phyloP scores from a whole-genome alignment of 768 basidiomycete species.

The Nevesoporus exiguus region DNA sequence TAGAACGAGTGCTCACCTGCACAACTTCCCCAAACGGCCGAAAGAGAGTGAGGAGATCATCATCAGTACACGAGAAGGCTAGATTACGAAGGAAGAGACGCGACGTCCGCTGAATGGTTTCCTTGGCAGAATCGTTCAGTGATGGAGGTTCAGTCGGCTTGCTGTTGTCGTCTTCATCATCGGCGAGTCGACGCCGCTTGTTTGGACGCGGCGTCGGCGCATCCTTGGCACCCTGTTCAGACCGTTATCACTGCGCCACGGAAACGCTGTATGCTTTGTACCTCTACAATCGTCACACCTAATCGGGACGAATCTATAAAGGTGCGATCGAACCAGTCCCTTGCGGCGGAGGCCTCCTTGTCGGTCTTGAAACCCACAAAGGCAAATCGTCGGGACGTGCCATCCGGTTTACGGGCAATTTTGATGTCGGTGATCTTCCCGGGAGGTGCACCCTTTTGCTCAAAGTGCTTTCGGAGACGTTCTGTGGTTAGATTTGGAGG shows the following conservation, averaged over 20 bases:
- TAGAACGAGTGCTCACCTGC: slow-evolving; percentile 54
- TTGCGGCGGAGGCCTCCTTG: slow-evolving; percentile 68
- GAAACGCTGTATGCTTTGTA: slow-evolving; percentile 26
- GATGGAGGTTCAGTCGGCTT: slow-evolving; percentile 1
- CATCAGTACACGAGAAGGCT: slow-evolving; percentile 76
- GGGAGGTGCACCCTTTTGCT: slow-evolving; percentile 53
- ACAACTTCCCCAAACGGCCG: slow-evolving; percentile 64
- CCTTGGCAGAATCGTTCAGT: slow-evolving; percentile 34
- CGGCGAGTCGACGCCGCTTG: slow-evolving; percentile 62
- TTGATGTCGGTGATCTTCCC: slow-evolving; percentile 85
- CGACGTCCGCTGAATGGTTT: slow-evolving; percentile 66
- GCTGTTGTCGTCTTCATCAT: slow-evolving; percentile 38
- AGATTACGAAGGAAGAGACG: slow-evolving; percentile 94
- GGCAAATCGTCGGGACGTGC: slow-evolving; percentile 82
- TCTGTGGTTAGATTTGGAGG: slow-evolving; percentile 65
- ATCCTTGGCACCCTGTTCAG: slow-evolving; percentile 60
- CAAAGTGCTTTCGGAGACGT: slow-evolving; percentile 66
- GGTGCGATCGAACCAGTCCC: slow-evolving; percentile 80
- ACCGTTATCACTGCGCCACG: slow-evolving; percentile 2
- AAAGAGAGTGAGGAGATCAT: slow-evolving; percentile 67
- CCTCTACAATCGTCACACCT: slow-evolving; percentile 73
- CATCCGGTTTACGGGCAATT: slow-evolving; percentile 71
- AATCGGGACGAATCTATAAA: slow-evolving; percentile 81
- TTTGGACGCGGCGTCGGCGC: slow-evolving; percentile 65
- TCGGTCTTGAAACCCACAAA: slow-evolving; percentile 89